Evolutionary conservation across 345 rosid genomes (phyloP).

Genomic region (Corymbia maculata): DNA sequence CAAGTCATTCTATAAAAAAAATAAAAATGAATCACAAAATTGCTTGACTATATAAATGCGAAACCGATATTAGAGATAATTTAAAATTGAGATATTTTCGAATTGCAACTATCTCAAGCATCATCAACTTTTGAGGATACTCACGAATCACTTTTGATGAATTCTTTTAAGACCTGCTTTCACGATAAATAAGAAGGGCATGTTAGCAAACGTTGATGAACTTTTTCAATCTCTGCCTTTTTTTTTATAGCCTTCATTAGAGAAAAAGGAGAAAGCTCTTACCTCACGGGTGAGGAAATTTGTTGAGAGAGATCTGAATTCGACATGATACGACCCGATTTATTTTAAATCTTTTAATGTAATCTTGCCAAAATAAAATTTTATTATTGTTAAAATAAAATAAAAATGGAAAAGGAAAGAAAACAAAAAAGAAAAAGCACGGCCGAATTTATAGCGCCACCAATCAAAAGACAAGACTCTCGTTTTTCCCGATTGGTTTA

Average conservation of each 20-base stretch:
- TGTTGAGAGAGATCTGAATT: background rate
- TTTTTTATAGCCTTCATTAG: background rate
- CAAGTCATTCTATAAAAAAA: background rate
- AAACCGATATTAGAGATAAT: background rate
- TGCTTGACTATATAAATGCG: fast-evolving
- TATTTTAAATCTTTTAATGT: background rate
- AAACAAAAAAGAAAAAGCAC: background rate
- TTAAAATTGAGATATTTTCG: background rate
- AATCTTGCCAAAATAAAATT: background rate
- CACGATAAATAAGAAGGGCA: fast-evolving
- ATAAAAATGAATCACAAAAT: background rate
- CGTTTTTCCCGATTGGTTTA: background rate
- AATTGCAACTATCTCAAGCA: background rate
- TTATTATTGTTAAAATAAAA: background rate
- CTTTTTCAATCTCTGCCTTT: background rate
- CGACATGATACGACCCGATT: fast-evolving
- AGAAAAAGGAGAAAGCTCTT: background rate
- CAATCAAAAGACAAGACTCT: background rate
- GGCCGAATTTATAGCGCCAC: background rate
- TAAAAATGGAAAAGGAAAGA: no score
- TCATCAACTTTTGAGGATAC: fast-evolving
- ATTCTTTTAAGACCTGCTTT: background rate
- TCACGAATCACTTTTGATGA: fast-evolving
- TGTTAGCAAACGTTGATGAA: fast-evolving
- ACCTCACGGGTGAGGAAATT: fast-evolving